These are phyloP conservation scores for Arachnopeziza araneosa DNA, from an alignment of 2,329 filamentous ascomycete species.

Conservation along the genomic window DNA sequence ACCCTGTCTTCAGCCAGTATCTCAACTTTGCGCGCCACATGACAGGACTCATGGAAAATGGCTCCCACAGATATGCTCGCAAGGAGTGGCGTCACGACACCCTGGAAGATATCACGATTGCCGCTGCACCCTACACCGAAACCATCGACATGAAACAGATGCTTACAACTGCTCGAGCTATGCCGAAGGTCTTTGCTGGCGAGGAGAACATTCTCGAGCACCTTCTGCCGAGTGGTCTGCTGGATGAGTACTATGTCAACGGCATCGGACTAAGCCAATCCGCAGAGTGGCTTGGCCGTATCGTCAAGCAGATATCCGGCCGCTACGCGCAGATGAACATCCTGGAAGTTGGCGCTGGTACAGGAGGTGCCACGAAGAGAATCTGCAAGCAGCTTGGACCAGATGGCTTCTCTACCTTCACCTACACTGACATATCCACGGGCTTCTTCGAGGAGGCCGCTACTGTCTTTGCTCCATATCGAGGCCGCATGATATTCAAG, in stretches of 20 bases:
- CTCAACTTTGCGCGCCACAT: no score
- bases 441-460: conserved; percentile 31
- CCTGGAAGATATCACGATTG: no score
- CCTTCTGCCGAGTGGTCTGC: background rate
- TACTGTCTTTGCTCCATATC: conserved; percentile 27
- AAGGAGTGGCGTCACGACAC: no score
- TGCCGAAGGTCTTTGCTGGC: background rate
- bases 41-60: no score
- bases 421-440: conserved; percentile 23
- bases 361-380: conserved; percentile 18
- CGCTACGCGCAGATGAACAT: background rate
- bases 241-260: background rate
- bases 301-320: background rate
- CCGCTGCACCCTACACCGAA: no score
- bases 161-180: background rate
- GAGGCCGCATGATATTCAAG: conserved; percentile 26
- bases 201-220: background rate
- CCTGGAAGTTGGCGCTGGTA: conserved; percentile 14
- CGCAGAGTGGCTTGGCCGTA: background rate
- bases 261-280: background rate
- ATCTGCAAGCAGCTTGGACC: conserved; percentile 4
- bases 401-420: conserved; percentile 9
- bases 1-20: no score
- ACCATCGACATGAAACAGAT: background rate
- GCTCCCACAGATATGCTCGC: no score